Evolutionary conservation across 495 filamentous ascomycete species (phyloP), one percentile per base, ranked within the genome.

Genomic region (Xylaria flabelliformis): DNA sequence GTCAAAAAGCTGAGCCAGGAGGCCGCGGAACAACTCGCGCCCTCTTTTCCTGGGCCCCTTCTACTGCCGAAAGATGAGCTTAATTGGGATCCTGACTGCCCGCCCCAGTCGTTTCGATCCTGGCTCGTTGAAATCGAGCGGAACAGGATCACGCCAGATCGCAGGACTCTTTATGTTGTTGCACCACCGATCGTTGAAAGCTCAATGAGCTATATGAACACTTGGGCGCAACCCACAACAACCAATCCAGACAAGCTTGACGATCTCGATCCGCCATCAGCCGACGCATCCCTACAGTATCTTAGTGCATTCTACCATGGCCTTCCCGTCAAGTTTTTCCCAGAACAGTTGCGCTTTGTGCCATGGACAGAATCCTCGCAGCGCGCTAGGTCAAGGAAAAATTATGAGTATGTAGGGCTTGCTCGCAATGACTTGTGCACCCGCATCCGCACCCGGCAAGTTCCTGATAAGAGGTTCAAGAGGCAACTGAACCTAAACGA

Each of bases 401-500:
- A 63, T 55, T 48, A 64, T 10, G 29, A 64, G 36, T 79, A 79
- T 61, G 81, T 89, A 55, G 88, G 85, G 29, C 84, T 90, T 29
- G 66, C 76, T 5, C 73, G 76, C 8, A 77, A 75, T 21, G 75
- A 72, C 39, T 17, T 80, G 32, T 76, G 76, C 53, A 83, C 87
- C 26, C 85, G 89, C 17, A 87, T 93, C 73, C 87, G 89, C 12
- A 80, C 78, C 9, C 87, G 90, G 0, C 73, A 81, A 6, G 83
- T 81, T 3, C 85, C 85, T 2, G 85, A 90, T 63, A 74, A 77
- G 0, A 50, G 79, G 13, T 92, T 86, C 71, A 19, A 75, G 15
- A 75, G 78, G 17, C 90, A 93, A 73, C 74, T 93, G 2, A 90
- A 91, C 73, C 82, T 93, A 2, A 80, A 89, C 73, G 90, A 93